Evolutionary conservation across 768 basidiomycete genomes (phyloP).

Genomic region (Leucocoprinus sp.): DNA sequence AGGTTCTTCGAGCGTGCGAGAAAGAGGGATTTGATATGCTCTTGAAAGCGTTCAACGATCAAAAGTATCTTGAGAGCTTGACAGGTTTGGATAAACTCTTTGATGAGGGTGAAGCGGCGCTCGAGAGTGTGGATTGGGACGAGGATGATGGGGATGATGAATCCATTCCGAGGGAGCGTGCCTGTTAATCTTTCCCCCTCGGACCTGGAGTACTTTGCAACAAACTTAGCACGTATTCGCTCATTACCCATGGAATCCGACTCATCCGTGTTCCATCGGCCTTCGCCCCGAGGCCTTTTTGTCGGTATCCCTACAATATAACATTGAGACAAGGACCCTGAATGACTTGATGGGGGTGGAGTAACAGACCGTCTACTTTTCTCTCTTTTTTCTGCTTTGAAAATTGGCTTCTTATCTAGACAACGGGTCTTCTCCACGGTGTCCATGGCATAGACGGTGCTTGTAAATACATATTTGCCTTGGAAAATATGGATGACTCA

Average conservation of each 20-base stretch:
- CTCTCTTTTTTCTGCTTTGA: no score
- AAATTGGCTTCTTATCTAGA: no score
- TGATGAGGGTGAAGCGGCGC: conserved; percentile 59
- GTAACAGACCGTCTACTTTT: no score
- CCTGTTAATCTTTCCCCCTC: neutral
- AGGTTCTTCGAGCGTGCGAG: conserved; percentile 82
- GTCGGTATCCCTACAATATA: no score
- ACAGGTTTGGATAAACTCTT: conserved; percentile 77
- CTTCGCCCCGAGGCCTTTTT: no score
- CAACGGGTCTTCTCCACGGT: neutral
- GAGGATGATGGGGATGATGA: conserved; percentile 44
- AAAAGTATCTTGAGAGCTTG: conserved; percentile 60
- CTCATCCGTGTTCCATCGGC: no score
- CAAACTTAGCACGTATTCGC: no score
- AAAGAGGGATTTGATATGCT: conserved; percentile 75
- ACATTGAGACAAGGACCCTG: no score
- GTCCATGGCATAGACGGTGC: neutral
- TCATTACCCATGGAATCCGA: no score
- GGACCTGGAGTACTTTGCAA: neutral
- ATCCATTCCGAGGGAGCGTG: conserved; percentile 6
- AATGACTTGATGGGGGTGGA: no score
- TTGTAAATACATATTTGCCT: neutral
- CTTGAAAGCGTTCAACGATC: conserved; percentile 74
- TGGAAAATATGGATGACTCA: neutral
- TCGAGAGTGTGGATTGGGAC: conserved; percentile 74